These are phyloP conservation scores for Erigeron canadensis DNA, from an alignment of 129 eudicot genomes.

Conservation along the genomic window DNA sequence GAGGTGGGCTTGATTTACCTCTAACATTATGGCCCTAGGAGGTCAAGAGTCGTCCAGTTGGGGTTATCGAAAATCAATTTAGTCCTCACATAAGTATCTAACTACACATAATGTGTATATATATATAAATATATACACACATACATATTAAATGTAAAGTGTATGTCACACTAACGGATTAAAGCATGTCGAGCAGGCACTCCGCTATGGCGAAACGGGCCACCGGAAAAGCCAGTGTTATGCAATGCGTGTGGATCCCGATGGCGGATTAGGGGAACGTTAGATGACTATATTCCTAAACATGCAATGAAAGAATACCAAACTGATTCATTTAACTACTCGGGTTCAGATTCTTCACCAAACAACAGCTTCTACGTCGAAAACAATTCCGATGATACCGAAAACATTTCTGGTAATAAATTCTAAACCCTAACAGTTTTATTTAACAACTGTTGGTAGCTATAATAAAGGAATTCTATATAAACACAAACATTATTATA, in stretches of 20 bases:
- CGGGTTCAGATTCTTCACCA: slow-evolving; percentile 18
- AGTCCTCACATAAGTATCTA: slow-evolving; percentile 5
- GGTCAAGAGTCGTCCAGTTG: no score
- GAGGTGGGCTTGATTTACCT: no score
- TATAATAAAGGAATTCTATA: no score
- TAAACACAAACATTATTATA: no score
- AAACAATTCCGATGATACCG: not conserved
- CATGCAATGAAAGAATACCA: slow-evolving; percentile 25
- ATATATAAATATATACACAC: not conserved
- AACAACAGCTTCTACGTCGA: not conserved
- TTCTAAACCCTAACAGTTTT: not conserved
- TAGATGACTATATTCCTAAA: slow-evolving; percentile 30
- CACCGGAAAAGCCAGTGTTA: slow-evolving; percentile 37
- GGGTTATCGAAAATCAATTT: not conserved
- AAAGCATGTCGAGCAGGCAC: slow-evolving; percentile 32
- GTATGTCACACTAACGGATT: slow-evolving; percentile 10
- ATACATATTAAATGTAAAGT: slow-evolving; percentile 5
- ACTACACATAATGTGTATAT: not conserved
- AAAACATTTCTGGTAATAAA: not conserved
- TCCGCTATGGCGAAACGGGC: slow-evolving; percentile 41
- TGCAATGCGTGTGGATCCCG: slow-evolving; percentile 49
- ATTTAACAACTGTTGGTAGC: no score
- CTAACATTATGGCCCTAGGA: no score
- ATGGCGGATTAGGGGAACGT: slow-evolving; percentile 35
- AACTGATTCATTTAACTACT: not conserved